Evolutionary conservation across 2,329 filamentous ascomycete species (phyloP).

Genomic region (Calonectria henricotiae): DNA sequence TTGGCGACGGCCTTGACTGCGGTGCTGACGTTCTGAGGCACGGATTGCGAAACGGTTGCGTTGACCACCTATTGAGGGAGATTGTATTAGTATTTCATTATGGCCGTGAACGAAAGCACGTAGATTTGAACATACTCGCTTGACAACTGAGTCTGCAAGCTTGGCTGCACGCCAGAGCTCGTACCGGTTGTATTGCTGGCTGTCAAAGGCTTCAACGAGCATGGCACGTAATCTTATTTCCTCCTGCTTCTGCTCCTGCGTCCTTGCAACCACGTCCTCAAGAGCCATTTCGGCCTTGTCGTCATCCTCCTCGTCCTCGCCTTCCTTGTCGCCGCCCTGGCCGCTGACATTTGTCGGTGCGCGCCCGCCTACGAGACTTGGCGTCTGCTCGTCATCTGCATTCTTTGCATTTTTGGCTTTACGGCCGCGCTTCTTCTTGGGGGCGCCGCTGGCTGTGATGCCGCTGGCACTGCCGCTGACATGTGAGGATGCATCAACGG

Average conservation of each 20-base stretch:
- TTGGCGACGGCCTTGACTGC: slow-evolving; percentile 85
- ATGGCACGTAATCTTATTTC: slow-evolving; percentile 73
- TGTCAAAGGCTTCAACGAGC: slow-evolving; percentile 76
- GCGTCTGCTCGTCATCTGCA: slow-evolving; percentile 63
- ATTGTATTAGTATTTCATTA: slow-evolving; percentile 33
- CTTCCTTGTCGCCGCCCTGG: slow-evolving; percentile 63
- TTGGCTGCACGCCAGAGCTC: slow-evolving; percentile 81
- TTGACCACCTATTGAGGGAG: slow-evolving; percentile 76
- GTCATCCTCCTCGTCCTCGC: slow-evolving; percentile 73
- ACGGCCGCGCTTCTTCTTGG: slow-evolving; percentile 75
- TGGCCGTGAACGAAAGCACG: background rate
- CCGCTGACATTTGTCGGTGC: slow-evolving; percentile 65
- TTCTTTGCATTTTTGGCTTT: slow-evolving; percentile 73
- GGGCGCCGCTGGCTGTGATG: slow-evolving; percentile 57
- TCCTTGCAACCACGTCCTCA: slow-evolving; percentile 73
- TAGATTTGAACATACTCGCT: slow-evolving; percentile 68
- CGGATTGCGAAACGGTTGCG: slow-evolving; percentile 85
- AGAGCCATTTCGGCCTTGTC: slow-evolving; percentile 71
- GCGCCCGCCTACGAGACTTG: slow-evolving; percentile 62
- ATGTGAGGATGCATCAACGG: slow-evolving; percentile 73
- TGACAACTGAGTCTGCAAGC: slow-evolving; percentile 78
- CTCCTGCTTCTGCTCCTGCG: slow-evolving; percentile 78
- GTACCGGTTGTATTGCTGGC: slow-evolving; percentile 79
- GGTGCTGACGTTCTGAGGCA: slow-evolving; percentile 80
- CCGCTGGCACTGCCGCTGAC: slow-evolving; percentile 75